Conservation (phyloP, 2,329 filamentous ascomycete species). For the Ophidiomyces ophidiicola region DNA sequence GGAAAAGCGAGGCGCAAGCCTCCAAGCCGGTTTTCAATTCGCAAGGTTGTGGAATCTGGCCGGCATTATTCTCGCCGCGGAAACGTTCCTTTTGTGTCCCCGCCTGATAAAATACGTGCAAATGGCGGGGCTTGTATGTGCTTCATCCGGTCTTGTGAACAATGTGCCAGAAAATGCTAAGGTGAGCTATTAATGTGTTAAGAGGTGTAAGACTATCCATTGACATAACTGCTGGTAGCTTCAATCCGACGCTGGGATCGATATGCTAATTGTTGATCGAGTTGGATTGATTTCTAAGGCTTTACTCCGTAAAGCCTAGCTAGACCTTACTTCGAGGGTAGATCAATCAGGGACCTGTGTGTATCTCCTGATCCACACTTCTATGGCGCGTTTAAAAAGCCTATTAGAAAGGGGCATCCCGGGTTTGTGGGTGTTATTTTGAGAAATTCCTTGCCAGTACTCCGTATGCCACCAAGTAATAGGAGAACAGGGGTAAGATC, state of each 20-base stretch:
- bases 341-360: too few species aligned
- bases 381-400: too few species aligned
- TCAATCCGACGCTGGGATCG: slow-evolving; percentile 18
- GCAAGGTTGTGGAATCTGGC: slow-evolving; percentile 28
- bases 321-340: too few species aligned
- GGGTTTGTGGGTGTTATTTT: too few species aligned
- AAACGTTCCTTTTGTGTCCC: slow-evolving; percentile 29
- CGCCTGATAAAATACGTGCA: slow-evolving; percentile 27
- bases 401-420: too few species aligned
- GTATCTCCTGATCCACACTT: too few species aligned
- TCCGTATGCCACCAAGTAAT: too few species aligned
- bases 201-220: neutral
- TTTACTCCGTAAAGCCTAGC: neutral
- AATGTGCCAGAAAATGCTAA: slow-evolving; percentile 19
- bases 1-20: slow-evolving; percentile 25
- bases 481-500: too few species aligned
- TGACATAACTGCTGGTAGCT: slow-evolving; percentile 9
- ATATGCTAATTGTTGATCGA: slow-evolving; percentile 18
- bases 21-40: slow-evolving; percentile 31
- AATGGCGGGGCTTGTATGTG: slow-evolving; percentile 24
- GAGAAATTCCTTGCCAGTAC: too few species aligned
- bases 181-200: slow-evolving; percentile 13
- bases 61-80: slow-evolving; percentile 29
- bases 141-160: slow-evolving; percentile 28
- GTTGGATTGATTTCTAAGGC: slow-evolving; percentile 16